Base-by-base conservation (phyloP, 441 rosid species). In the Arabidopsis lyrata region DNA sequence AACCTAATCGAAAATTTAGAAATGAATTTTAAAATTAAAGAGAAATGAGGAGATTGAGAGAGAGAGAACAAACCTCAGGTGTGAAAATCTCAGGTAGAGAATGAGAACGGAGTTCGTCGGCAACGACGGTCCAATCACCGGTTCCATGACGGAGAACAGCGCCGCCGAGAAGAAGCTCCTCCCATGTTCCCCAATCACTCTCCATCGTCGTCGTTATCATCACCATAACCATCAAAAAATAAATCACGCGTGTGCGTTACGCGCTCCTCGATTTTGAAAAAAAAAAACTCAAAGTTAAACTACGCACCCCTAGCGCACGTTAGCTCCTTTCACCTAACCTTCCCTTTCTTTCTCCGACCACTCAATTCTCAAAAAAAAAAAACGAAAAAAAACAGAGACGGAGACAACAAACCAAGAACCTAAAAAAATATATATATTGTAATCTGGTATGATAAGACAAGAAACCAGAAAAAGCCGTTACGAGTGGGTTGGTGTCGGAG, bases 81-180 rank as follows among this genome's bases (percentile, higher is more conserved):
- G 95, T 91, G 75, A 86, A 84, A 65, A 70, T 69, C 55, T 14
- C 79, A 14, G 91, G 84, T 63, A 72, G 71, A 76, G 84, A 58
- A 73, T 97, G 91, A 81, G 89, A 73, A 13, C 84, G 89, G 83
- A 94, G 89, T 85, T 92, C 97, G 49, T 86, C 81, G 6, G 93
- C 84, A 3, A 94, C 91, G 59, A 80, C 62, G 79, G 83, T 83
- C 99, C 99, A 90, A 62, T 89, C 86, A 5, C 82, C 80, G 65
- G 90, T 83, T 5, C 99, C 97, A 42, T 92, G 86, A 11, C 97
- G 99, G 83, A 87, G 93, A 52, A 90, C 91, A 8, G 97, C 97
- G 8, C 94, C 97, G n/a, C 95, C 92, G 36, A 94, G 81, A 56
- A 94, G 80, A 72, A 94, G 84, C 86, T 90, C 99, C 73, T 88